Percentiles rank a stretch among this genome's conserved stretches.
Evolutionary conservation across 768 basidiomycete species (phyloP).

Genomic region (Naematelia aurantialba): DNA sequence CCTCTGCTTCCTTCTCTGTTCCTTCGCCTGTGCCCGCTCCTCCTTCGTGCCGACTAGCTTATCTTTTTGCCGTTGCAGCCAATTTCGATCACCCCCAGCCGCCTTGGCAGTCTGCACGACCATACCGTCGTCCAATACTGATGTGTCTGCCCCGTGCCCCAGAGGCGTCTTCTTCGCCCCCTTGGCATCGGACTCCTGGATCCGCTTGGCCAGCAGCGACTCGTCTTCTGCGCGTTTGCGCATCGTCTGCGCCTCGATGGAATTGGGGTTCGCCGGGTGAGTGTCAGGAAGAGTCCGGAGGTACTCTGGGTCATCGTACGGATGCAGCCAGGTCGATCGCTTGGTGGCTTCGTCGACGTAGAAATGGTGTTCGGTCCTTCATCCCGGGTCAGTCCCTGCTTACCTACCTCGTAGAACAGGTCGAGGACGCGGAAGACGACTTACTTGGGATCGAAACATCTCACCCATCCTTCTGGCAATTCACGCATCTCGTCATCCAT

Average conservation of each 20-base stretch:
- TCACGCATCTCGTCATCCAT: constrained; percentile 48
- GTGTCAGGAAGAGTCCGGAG: constrained; percentile 37
- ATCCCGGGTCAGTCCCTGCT: constrained; percentile 4
- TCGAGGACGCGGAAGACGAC: constrained; percentile 6
- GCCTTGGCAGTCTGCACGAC: background rate
- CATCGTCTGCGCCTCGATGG: constrained; percentile 28
- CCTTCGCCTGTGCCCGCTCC: constrained; percentile 28
- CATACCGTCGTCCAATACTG: background rate
- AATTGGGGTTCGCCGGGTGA: constrained; percentile 48
- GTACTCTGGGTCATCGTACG: constrained; percentile 48
- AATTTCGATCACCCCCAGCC: constrained; percentile 17
- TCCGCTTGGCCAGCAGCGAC: constrained; percentile 4
- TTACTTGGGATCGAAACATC: constrained; percentile 47
- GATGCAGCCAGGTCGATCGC: constrained; percentile 45
- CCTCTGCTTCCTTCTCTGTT: constrained; percentile 23
- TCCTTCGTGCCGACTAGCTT: constrained; percentile 37
- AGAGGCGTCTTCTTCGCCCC: background rate
- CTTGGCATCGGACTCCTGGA: constrained; percentile 8
- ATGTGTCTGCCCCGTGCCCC: background rate
- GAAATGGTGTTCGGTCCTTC: constrained; percentile 45
- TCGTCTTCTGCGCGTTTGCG: constrained; percentile 27
- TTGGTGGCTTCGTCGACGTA: constrained; percentile 47
- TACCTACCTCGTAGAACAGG: background rate
- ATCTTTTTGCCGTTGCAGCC: constrained; percentile 40
- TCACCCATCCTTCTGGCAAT: constrained; percentile 47